phyloP scores from a whole-genome alignment of 345 rosid species.

The Linum usitatissimum region DNA sequence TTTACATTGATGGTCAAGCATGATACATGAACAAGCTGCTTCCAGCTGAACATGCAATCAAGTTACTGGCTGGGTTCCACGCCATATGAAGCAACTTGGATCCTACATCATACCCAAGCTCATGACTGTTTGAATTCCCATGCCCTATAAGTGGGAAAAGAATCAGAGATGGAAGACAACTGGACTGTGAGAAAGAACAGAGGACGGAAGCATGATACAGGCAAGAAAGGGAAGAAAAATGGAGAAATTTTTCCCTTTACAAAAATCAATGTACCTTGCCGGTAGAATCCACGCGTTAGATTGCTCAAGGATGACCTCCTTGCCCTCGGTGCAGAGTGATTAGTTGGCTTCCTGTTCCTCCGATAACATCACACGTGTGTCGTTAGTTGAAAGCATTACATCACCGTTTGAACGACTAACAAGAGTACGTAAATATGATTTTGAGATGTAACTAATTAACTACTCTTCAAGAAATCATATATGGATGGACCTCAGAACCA shows the following conservation, averaged over 20 bases:
- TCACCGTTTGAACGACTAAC: neutral
- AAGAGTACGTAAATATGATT: neutral
- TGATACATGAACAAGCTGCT: slow-evolving; percentile 48
- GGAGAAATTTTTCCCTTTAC: too few relatives aligned
- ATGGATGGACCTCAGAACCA: too few relatives aligned
- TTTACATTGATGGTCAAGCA: slow-evolving; percentile 19
- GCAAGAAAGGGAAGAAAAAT: too few relatives aligned
- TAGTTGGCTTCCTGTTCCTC: slow-evolving; percentile 30
- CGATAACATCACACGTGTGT: neutral
- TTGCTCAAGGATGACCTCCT: slow-evolving; percentile 54
- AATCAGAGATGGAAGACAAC: neutral
- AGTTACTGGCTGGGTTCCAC: slow-evolving; percentile 47
- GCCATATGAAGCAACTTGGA: slow-evolving; percentile 45
- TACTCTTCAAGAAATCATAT: too few relatives aligned
- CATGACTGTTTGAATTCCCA: slow-evolving; percentile 23
- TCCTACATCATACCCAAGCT: slow-evolving; percentile 21
- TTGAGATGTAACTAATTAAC: neutral
- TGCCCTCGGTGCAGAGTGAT: slow-evolving; percentile 26
- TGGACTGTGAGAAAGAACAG: neutral
- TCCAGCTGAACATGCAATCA: slow-evolving; percentile 51
- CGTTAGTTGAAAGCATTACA: slow-evolving; percentile 1
- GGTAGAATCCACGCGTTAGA: slow-evolving; percentile 42
- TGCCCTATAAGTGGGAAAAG: slow-evolving; percentile 20
- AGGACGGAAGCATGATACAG: neutral
- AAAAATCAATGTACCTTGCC: slow-evolving; percentile 30